These are phyloP conservation scores for Tympanopsis confertula DNA, from an alignment of 2,329 filamentous ascomycete genomes.

Conservation along the genomic window DNA sequence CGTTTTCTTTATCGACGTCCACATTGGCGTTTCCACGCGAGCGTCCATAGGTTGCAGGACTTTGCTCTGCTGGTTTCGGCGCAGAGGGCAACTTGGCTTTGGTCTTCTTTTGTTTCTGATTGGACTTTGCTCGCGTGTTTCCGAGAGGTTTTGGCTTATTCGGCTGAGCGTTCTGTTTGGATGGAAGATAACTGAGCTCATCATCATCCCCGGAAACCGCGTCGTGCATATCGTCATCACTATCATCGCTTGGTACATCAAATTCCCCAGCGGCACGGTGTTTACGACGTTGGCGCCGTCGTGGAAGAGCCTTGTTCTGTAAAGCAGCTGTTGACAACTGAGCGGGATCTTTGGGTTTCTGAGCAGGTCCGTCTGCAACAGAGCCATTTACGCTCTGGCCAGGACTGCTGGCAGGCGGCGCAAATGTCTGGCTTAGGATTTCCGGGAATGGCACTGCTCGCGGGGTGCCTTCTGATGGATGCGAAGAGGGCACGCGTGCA, in stretches of 20 bases:
- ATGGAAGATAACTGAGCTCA: conserved; percentile 17
- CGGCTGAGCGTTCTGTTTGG: conserved; percentile 6
- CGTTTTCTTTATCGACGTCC: background rate
- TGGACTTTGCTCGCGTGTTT: conserved; percentile 6
- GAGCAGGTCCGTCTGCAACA: conserved; percentile 1
- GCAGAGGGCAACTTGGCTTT: conserved; percentile 3
- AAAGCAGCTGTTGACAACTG: conserved; percentile 19
- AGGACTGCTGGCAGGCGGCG: conserved; percentile 21
- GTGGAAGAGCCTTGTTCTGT: conserved; percentile 20
- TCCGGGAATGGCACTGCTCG: conserved; percentile 7
- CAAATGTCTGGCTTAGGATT: conserved; percentile 19
- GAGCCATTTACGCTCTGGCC: background rate
- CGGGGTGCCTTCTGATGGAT: too few relatives aligned
- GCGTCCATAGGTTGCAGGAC: too few relatives aligned
- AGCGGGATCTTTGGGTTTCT: conserved; percentile 5
- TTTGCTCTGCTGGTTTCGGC: too few relatives aligned
- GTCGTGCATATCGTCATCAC: conserved; percentile 9
- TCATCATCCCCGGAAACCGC: conserved; percentile 18
- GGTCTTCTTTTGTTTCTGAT: conserved; percentile 7
- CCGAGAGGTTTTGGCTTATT: conserved; percentile 1
- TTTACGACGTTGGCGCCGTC: conserved; percentile 14
- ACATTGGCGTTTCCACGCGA: too few relatives aligned
- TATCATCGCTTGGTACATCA: conserved; percentile 13
- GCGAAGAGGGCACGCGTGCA: too few relatives aligned
- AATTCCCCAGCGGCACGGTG: conserved; percentile 7